phyloP scores from a whole-genome alignment of 306 rosid species.

The Inga laurina region DNA sequence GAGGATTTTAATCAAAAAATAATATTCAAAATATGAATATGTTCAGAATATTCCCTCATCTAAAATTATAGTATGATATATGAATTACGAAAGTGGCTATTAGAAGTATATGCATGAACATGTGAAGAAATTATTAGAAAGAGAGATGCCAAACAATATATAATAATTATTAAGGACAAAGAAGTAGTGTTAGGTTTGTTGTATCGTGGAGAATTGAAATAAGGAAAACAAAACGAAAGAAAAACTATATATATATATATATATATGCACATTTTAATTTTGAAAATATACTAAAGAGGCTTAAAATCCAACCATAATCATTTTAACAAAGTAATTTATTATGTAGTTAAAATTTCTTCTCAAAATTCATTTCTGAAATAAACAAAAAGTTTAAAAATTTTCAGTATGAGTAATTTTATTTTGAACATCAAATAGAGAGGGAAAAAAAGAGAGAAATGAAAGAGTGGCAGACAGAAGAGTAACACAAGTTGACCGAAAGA shows the following conservation, averaged over 20 bases:
- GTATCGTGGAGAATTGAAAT: neutral
- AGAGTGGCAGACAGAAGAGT: constrained; percentile 16
- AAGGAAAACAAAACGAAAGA: neutral
- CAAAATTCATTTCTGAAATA: neutral
- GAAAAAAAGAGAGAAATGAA: neutral
- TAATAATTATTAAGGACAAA: neutral
- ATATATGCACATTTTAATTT: neutral
- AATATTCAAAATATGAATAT: neutral
- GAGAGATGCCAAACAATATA: neutral
- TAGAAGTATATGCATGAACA: neutral
- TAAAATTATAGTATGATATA: neutral
- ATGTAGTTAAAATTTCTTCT: neutral
- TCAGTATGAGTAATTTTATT: neutral
- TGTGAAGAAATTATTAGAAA: neutral
- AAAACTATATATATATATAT: neutral
- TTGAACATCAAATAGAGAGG: neutral
- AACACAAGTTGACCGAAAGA: constrained; percentile 1
- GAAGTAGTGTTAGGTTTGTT: neutral
- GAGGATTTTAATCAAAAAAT: neutral
- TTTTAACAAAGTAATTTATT: neutral
- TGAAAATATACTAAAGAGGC: neutral
- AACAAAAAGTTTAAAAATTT: neutral
- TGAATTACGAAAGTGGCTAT: neutral
- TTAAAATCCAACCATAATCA: neutral
- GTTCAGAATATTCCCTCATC: neutral